Base-by-base conservation (phyloP, 2,329 filamentous ascomycete species). In the Coleophoma cylindrospora region DNA sequence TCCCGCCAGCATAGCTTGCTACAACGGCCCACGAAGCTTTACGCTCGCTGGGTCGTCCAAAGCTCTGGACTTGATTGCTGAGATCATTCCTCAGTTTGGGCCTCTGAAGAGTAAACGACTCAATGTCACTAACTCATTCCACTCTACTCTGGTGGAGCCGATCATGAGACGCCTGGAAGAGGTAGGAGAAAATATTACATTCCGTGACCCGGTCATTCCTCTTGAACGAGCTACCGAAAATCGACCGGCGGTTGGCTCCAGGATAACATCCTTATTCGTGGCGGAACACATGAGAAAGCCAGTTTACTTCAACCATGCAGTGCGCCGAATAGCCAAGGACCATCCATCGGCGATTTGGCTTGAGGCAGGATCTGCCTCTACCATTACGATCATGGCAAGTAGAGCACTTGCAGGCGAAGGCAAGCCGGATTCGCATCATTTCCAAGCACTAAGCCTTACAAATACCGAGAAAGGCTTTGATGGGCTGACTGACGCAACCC, bases 331-430 rank as follows among this genome's bases (percentile, higher is more conserved):
- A n/a, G 47, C 53, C 12, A 32, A 53, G 2, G 44, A 54, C 8
- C 54, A 61, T 11, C 50, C 54, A 0, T 27, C 49, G 1, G 59
- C 56, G 21, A 53, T 61, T 14, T 70, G 60, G 60, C 54, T 70
- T 5, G 68, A 70, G 47, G 67, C 66, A 8, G 67, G 67, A 3
- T 54, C 57, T 5, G 49, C 53, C 15, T 60, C 61, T 7, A 46
- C 58, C 7, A 61, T 66, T 15, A 67, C 66, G 0, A 33, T 32
- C 10, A 68, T 74, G 66, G 68, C 65, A 0, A 36, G 44, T 10
- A 51, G 60, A 10, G 34, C 36, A 33, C 37, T 50, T 10, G 19
- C 19, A 19, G 19, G 19, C 19, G 19, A 19, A 19, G 48, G 34
- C 19, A 34, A 21, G 10, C 21, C 43, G 9, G 22, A 34, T 6